phyloP scores from a whole-genome alignment of 176 grass and related monocot species.

The Guadua angustifolia region DNA sequence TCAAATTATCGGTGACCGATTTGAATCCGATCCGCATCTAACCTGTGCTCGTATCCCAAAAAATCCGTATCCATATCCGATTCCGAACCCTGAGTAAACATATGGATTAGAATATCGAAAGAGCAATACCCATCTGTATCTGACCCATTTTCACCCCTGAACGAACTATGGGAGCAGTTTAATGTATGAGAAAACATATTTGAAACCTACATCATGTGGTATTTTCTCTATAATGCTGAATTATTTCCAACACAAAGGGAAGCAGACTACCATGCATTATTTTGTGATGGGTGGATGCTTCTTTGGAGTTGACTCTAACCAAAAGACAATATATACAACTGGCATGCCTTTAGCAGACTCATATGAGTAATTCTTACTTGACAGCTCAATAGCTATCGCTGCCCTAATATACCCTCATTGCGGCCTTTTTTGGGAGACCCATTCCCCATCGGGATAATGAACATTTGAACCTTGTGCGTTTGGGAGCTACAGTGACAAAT shows the following conservation, averaged over 20 bases:
- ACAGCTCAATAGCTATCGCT: neutral
- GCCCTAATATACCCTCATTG: neutral
- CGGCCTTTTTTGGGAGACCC: no score
- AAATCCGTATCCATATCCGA: no score
- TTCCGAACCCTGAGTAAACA: no score
- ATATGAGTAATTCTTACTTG: neutral
- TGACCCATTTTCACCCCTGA: neutral
- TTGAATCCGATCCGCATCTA: no score
- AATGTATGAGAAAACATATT: conserved; percentile 3
- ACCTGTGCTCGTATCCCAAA: no score
- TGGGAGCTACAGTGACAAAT: neutral
- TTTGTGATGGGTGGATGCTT: neutral
- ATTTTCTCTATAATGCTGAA: neutral
- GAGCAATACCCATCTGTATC: no score
- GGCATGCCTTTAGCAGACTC: neutral
- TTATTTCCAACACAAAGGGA: neutral
- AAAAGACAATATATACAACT: neutral
- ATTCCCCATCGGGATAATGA: neutral
- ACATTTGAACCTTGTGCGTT: neutral
- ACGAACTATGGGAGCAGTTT: neutral
- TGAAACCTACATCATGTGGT: neutral
- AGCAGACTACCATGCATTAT: neutral
- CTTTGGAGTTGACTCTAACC: neutral
- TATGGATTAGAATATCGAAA: no score
- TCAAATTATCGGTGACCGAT: no score